Evolutionary conservation across 306 rosid genomes (phyloP), one percentile per base, ranked within the genome.

Genomic region (Cucurbita argyrosperma): DNA sequence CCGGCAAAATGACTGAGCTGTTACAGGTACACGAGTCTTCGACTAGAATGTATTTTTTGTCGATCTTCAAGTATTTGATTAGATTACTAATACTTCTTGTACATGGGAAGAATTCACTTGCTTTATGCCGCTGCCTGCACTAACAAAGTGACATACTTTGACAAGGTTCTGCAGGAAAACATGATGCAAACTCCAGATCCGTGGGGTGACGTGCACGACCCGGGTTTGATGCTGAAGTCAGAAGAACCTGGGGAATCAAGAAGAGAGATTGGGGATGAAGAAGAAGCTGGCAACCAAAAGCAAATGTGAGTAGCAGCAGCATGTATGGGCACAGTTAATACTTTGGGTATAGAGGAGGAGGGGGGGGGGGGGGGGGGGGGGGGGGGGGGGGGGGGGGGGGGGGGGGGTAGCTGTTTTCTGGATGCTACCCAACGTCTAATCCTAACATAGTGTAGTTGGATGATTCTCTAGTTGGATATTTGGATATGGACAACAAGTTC

Each of bases 111-210:
- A 47, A 15, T 6, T 23, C 15, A 23, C n/a, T 68, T 47, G 55
- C 57, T 23, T 68, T 14, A 11, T 45, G 54, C 54, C 10, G 21
- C 73, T 45, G 74, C 58, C 42, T 49, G 43, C 26, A 76, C 72
- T 84, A 75, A 85, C 53, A 60, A 8, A 12, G 47, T 52, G 62
- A 56, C 61, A 16, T 75, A 16, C 60, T 81, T 74, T 62, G 52
- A 74, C 8, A 71, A 87, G 96, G 85, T 80, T 84, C 56, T 90
- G 82, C 97, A 89, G 96, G 85, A 83, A 76, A 81, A 72, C 71
- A 60, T 54, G 54, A 71, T 66, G 45, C 88, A 83, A 86, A 84
- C 82, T 64, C 85, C 74, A 77, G 78, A 60, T 56, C 53, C 78
- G 38, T 73, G 38, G 80, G 80, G 67, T 63, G 84, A 80, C 66